Conservation (phyloP, 768 basidiomycete species). For the Calocera viscosa region DNA sequence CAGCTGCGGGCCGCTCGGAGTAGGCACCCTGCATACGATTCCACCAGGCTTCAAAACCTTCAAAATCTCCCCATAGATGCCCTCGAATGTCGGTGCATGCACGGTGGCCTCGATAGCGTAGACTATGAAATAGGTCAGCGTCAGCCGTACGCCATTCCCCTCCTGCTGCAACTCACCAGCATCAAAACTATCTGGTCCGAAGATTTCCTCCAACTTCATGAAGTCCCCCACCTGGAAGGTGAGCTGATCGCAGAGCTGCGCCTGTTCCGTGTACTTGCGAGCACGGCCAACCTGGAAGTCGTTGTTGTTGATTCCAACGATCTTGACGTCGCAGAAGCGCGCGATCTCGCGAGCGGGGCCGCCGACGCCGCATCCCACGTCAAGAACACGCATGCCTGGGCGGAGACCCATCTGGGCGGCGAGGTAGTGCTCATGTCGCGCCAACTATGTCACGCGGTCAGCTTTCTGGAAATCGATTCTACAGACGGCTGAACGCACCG, state of each 20-base stretch:
- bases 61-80: conserved; percentile 85
- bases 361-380: conserved; percentile 96
- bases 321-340: conserved; percentile 69
- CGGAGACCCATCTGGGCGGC: conserved; percentile 70
- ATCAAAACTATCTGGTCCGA: conserved; percentile 88
- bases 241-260: conserved; percentile 63
- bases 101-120: conserved; percentile 98
- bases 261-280: conserved; percentile 60
- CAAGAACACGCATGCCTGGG: conserved; percentile 89
- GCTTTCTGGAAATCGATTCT: conserved; percentile 36
- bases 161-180: conserved; percentile 49
- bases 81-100: conserved; percentile 91
- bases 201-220: conserved; percentile 83
- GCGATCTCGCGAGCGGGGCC: conserved; percentile 95
- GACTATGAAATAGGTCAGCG: conserved; percentile 33
- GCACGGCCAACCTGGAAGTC: conserved; percentile 89
- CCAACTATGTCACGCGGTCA: no score
- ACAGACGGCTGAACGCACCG: conserved; percentile 14
- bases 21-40: conserved; percentile 42
- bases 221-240: conserved; percentile 88
- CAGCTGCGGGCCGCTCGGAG: background rate
- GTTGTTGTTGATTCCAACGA: conserved; percentile 91
- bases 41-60: conserved; percentile 95
- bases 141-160: background rate
- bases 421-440: conserved; percentile 96